Evolutionary conservation across 371 early-diverging fungal species (phyloP).

Genomic region (Choanephora cucurbitarum): DNA sequence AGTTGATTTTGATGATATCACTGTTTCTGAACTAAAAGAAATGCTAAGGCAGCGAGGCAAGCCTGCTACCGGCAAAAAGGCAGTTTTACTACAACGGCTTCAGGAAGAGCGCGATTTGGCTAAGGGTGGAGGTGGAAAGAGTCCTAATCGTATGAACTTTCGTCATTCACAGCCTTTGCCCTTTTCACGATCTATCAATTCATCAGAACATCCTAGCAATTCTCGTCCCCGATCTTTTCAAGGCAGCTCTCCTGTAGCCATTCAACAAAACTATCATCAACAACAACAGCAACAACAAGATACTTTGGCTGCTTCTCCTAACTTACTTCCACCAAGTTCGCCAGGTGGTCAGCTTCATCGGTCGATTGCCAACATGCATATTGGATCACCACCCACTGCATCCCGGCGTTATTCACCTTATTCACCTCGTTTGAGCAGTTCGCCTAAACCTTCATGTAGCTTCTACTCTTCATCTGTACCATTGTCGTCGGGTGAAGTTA

Average conservation of each 20-base stretch:
- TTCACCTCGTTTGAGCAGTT: constrained; percentile 29
- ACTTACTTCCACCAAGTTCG: constrained; percentile 19
- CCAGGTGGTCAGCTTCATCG: constrained; percentile 30
- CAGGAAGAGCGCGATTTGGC: constrained; percentile 52
- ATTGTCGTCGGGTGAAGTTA: background rate
- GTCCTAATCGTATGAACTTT: constrained; percentile 6
- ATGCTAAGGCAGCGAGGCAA: constrained; percentile 71
- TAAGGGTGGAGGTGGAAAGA: constrained; percentile 10
- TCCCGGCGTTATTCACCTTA: constrained; percentile 22
- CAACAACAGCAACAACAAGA: background rate
- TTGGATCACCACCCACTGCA: constrained; percentile 29
- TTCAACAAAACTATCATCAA: background rate
- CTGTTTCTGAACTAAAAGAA: constrained; percentile 76
- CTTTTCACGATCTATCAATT: constrained; percentile 8
- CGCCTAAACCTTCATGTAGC: constrained; percentile 15
- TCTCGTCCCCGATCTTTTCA: constrained; percentile 17
- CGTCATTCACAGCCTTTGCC: constrained; percentile 29
- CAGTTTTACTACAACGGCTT: constrained; percentile 59
- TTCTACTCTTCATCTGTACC: constrained; percentile 20
- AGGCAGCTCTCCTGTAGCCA: constrained; percentile 12
- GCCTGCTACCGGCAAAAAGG: constrained; percentile 74
- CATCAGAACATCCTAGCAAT: background rate
- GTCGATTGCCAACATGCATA: constrained; percentile 35
- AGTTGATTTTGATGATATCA: constrained; percentile 76
- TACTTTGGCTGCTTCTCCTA: constrained; percentile 29